phyloP scores from a whole-genome alignment of 306 rosid genomes.

The Quercus variabilis region DNA sequence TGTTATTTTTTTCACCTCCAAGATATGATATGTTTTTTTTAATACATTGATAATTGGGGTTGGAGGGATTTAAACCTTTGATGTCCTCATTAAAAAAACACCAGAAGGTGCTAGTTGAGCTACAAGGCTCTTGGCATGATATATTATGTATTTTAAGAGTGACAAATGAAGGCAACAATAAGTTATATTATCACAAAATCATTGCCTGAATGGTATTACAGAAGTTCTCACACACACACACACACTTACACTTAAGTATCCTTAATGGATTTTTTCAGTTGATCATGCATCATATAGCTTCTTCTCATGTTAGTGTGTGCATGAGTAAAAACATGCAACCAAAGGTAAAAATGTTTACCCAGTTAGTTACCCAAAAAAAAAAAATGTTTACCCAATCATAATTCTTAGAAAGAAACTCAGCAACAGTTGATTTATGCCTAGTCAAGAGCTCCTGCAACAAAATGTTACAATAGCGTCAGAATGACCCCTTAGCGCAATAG shows the following conservation, averaged over 20 bases:
- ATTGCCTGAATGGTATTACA: neutral
- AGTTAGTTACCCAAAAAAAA: neutral
- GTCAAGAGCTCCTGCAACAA: slow-evolving; percentile 90
- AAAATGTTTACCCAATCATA: slow-evolving; percentile 80
- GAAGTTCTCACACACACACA: neutral
- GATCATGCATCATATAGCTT: neutral
- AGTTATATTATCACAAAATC: neutral
- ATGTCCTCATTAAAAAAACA: no score
- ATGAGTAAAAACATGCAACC: neutral
- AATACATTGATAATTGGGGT: neutral
- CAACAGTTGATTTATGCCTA: slow-evolving; percentile 95
- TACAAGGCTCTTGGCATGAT: no score
- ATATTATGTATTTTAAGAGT: neutral
- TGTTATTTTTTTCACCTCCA: neutral
- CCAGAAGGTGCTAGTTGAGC: no score
- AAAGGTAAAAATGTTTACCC: slow-evolving; percentile 48
- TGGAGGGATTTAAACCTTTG: no score
- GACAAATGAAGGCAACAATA: neutral
- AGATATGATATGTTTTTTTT: neutral
- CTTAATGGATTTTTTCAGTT: neutral
- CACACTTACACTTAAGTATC: neutral
- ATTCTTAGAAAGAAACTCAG: slow-evolving; percentile 87
- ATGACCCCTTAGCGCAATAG: neutral
- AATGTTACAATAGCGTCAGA: slow-evolving; percentile 12
- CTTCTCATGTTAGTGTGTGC: neutral